phyloP scores from a whole-genome alignment of 306 rosid genomes.

The Rubus idaeus region DNA sequence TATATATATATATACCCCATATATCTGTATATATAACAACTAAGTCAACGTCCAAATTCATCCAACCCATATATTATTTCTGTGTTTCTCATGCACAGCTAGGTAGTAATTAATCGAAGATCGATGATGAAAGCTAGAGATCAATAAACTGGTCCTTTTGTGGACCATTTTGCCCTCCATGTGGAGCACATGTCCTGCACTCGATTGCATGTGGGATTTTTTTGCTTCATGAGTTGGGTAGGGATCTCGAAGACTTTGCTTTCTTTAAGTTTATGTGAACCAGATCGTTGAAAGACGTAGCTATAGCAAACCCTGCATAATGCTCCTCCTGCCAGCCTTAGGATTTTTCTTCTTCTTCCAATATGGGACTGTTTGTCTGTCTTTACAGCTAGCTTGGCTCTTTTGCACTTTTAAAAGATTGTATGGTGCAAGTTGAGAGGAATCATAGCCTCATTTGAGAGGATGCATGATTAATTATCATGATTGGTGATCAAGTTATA shows the following conservation, averaged over 20 bases:
- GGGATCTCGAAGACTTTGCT: slow-evolving; percentile 20
- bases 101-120: neutral
- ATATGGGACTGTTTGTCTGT: slow-evolving; percentile 11
- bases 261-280: slow-evolving; percentile 3
- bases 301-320: neutral
- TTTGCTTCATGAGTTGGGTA: slow-evolving; percentile 32
- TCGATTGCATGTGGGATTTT: slow-evolving; percentile 15
- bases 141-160: neutral
- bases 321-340: neutral
- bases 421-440: slow-evolving; percentile 19
- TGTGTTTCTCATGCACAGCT: neutral
- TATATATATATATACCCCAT: neutral
- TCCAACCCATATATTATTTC: neutral
- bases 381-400: slow-evolving; percentile 24
- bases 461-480: neutral
- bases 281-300: neutral
- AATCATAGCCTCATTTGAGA: slow-evolving; percentile 5
- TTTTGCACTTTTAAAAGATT: neutral
- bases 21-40: neutral
- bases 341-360: slow-evolving; percentile 7
- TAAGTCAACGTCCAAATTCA: neutral
- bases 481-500: neutral
- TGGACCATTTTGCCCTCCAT: slow-evolving; percentile 24
- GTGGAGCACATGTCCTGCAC: slow-evolving; percentile 27
- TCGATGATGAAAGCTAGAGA: neutral